These are phyloP conservation scores for Nakazawaea wickerhamii DNA, from an alignment of 805 yeast genomes.

Conservation along the genomic window DNA sequence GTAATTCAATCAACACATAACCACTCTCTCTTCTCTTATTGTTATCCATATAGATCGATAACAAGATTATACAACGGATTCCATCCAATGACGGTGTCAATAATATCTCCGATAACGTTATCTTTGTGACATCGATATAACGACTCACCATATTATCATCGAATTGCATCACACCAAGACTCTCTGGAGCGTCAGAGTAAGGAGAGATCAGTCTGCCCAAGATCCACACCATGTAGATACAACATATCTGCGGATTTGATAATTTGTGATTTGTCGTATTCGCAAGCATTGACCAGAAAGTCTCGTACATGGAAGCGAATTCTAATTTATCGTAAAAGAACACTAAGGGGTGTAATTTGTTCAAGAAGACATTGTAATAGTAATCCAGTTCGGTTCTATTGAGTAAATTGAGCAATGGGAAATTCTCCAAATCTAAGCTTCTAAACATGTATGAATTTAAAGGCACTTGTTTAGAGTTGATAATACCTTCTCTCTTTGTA, in stretches of 20 bases:
- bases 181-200: background rate
- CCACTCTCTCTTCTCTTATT: constrained; percentile 18
- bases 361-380: constrained; percentile 12
- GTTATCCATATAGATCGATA: constrained; percentile 19
- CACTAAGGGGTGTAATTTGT: constrained; percentile 13
- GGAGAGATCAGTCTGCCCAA: constrained; percentile 11
- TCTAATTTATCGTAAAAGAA: constrained; percentile 9
- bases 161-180: constrained; percentile 5
- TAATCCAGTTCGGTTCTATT: constrained; percentile 13
- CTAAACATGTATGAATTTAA: constrained; percentile 1
- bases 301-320: constrained; percentile 7
- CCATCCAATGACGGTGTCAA: constrained; percentile 20
- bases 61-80: constrained; percentile 17
- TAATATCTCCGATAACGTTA: constrained; percentile 18
- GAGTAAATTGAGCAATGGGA: constrained; percentile 12
- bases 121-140: constrained; percentile 16
- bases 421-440: constrained; percentile 8
- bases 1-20: constrained; percentile 17
- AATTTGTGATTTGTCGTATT: background rate
- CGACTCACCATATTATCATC: constrained; percentile 8
- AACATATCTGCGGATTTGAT: constrained; percentile 15
- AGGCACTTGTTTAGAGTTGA: constrained; percentile 13
- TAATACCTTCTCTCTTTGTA: constrained; percentile 10
- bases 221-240: constrained; percentile 20
- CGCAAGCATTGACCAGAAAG: constrained; percentile 8